Evolutionary conservation across 2,329 filamentous ascomycete species (phyloP).

Genomic region (Cladosporium sp.): DNA sequence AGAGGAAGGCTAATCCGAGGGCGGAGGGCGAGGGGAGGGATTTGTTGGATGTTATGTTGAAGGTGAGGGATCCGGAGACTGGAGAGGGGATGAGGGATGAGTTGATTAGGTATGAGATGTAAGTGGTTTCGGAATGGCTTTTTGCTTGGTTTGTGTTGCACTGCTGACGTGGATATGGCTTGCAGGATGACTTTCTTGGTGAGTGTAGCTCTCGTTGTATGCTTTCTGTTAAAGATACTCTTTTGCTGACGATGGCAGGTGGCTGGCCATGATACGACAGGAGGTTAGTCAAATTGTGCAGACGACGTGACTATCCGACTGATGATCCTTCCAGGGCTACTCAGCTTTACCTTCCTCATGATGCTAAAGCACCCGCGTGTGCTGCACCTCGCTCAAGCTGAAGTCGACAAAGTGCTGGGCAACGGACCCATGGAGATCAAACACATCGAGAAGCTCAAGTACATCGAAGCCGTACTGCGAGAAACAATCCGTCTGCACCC

Average conservation of each 20-base stretch:
- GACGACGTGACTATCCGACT: background rate
- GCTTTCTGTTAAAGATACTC: background rate
- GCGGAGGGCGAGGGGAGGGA: conserved; percentile 42
- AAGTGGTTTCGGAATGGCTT: background rate
- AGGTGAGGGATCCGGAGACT: conserved; percentile 58
- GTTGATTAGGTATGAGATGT: conserved; percentile 62
- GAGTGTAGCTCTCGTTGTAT: background rate
- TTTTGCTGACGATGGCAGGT: background rate
- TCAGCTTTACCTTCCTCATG: conserved; percentile 46
- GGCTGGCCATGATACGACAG: conserved; percentile 29
- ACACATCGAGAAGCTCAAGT: conserved; percentile 50
- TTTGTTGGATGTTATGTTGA: conserved; percentile 57
- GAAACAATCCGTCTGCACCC: conserved; percentile 54
- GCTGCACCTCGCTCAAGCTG: conserved; percentile 48
- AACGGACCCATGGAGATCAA: conserved; percentile 42
- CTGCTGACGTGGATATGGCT: background rate
- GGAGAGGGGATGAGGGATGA: conserved; percentile 55
- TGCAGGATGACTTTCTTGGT: conserved; percentile 59
- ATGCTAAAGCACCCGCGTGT: conserved; percentile 49
- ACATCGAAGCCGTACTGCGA: conserved; percentile 52
- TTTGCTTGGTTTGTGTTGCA: background rate
- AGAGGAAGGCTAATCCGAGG: conserved; percentile 13
- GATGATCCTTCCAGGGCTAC: background rate
- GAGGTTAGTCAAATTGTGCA: background rate
- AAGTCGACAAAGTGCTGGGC: conserved; percentile 52